phyloP scores from a whole-genome alignment of 257 asterid genomes.

The Agastache rugosa region DNA sequence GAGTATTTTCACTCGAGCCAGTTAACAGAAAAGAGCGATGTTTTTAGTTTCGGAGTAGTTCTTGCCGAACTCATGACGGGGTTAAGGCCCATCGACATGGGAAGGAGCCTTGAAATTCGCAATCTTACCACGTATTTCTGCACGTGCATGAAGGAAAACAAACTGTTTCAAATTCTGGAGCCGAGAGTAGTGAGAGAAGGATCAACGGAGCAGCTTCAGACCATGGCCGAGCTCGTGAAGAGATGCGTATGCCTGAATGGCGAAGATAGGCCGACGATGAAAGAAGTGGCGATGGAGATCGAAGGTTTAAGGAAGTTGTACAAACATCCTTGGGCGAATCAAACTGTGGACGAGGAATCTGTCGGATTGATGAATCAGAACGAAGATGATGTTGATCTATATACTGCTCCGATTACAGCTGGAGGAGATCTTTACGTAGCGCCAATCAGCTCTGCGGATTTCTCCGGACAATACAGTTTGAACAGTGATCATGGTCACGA shows the following conservation, averaged over 20 bases:
- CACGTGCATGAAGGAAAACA: conserved; percentile 50
- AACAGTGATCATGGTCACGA: conserved; percentile 32
- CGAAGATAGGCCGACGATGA: conserved; percentile 79
- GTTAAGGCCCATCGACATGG: conserved; percentile 60
- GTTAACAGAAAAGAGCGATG: conserved; percentile 78
- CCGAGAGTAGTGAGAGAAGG: conserved; percentile 69
- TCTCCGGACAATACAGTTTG: conserved; percentile 48
- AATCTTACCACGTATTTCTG: conserved; percentile 56
- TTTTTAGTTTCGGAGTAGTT: conserved; percentile 80
- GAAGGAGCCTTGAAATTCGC: conserved; percentile 48
- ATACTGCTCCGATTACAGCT: background rate
- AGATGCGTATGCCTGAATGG: conserved; percentile 58
- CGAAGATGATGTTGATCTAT: background rate
- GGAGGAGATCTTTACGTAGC: conserved; percentile 49
- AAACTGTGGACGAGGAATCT: background rate
- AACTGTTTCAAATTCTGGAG: conserved; percentile 61
- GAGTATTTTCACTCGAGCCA: conserved; percentile 77
- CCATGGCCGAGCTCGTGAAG: conserved; percentile 52
- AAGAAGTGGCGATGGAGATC: conserved; percentile 73
- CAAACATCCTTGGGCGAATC: conserved; percentile 36
- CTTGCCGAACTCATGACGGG: conserved; percentile 73
- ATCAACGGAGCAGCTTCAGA: conserved; percentile 57
- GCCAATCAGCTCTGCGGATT: conserved; percentile 35
- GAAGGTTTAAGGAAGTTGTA: conserved; percentile 64
- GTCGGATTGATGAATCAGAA: conserved; percentile 14